Conservation (phyloP, 768 basidiomycete species). For the Mycena vitilis region DNA sequence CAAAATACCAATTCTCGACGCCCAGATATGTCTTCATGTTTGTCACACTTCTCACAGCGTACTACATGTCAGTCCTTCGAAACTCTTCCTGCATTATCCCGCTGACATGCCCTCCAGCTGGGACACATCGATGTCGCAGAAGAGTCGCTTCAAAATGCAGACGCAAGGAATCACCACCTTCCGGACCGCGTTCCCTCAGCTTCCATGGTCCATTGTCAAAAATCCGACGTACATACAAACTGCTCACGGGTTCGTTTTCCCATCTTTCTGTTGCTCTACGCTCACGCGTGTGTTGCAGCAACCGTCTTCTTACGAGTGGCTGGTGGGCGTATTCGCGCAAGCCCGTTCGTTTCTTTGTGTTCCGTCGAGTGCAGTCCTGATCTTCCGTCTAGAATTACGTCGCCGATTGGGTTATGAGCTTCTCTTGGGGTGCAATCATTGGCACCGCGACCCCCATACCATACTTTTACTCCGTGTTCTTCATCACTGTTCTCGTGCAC, state of each 20-base stretch:
- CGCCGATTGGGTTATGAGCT: conserved; percentile 89
- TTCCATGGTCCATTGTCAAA: conserved; percentile 83
- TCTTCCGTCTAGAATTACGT: conserved; percentile 81
- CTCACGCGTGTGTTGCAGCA: conserved; percentile 56
- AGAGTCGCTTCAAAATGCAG: conserved; percentile 98
- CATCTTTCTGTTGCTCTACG: neutral
- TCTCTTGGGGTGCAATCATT: conserved; percentile 86
- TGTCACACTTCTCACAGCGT: conserved; percentile 81
- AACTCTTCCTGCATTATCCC: conserved; percentile 12
- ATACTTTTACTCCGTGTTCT: conserved; percentile 97
- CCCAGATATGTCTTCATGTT: conserved; percentile 79
- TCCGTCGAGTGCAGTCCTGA: neutral
- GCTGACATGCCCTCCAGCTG: conserved; percentile 62
- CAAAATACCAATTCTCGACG: conserved; percentile 88
- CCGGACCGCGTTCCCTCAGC: conserved; percentile 94
- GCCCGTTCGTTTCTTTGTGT: conserved; percentile 65
- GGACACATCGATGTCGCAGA: conserved; percentile 96
- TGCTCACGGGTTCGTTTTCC: conserved; percentile 77
- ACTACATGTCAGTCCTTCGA: conserved; percentile 77
- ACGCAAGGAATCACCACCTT: conserved; percentile 87
- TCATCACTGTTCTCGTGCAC: conserved; percentile 92
- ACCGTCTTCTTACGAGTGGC: conserved; percentile 90
- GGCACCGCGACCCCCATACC: conserved; percentile 86
- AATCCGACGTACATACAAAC: conserved; percentile 95
- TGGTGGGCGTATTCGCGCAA: conserved; percentile 97